These are phyloP conservation scores for Gaertneriomyces semiglobifer DNA, from an alignment of 192 early-diverging fungal genomes.

Conservation along the genomic window DNA sequence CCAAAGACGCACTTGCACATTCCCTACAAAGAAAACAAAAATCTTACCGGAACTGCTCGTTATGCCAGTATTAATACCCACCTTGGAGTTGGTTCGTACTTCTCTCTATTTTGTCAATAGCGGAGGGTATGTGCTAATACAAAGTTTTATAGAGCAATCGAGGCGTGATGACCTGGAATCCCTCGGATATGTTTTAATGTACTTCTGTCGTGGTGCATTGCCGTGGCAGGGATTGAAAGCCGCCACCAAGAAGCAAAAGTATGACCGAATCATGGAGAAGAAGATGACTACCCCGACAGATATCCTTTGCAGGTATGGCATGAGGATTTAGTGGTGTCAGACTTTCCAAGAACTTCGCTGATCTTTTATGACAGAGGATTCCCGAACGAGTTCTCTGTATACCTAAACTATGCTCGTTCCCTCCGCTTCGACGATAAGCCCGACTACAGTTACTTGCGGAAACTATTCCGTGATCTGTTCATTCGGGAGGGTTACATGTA, in stretches of 20 bases:
- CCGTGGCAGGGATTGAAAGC: slow-evolving; percentile 67
- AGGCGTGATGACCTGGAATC: slow-evolving; percentile 65
- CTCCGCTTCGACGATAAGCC: slow-evolving; percentile 67
- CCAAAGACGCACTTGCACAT: slow-evolving; percentile 63
- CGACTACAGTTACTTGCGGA: slow-evolving; percentile 62
- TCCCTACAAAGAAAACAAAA: slow-evolving; percentile 66
- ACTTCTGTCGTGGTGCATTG: slow-evolving; percentile 58
- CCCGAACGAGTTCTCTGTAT: slow-evolving; percentile 61
- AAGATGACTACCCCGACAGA: slow-evolving; percentile 68
- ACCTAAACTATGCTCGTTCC: slow-evolving; percentile 61
- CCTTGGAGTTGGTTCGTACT: slow-evolving; percentile 38
- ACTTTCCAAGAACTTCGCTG: not conserved
- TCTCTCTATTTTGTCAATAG: slow-evolving; percentile 1
- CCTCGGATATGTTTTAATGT: slow-evolving; percentile 64
- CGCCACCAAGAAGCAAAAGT: slow-evolving; percentile 66
- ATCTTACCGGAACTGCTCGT: slow-evolving; percentile 62
- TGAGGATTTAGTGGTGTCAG: not conserved
- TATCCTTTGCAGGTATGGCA: slow-evolving; percentile 44
- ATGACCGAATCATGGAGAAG: slow-evolving; percentile 69
- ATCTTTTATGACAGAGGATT: slow-evolving; percentile 43
- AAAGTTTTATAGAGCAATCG: slow-evolving; percentile 51
- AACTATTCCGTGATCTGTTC: slow-evolving; percentile 63
- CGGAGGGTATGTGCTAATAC: not conserved
- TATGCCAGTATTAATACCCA: slow-evolving; percentile 63
- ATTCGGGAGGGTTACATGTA: slow-evolving; percentile 60